Percentiles rank a stretch among this genome's conserved stretches.
Conservation (phyloP, 1,139 yeast species). For the Saccharomycopsis crataegensis region DNA sequence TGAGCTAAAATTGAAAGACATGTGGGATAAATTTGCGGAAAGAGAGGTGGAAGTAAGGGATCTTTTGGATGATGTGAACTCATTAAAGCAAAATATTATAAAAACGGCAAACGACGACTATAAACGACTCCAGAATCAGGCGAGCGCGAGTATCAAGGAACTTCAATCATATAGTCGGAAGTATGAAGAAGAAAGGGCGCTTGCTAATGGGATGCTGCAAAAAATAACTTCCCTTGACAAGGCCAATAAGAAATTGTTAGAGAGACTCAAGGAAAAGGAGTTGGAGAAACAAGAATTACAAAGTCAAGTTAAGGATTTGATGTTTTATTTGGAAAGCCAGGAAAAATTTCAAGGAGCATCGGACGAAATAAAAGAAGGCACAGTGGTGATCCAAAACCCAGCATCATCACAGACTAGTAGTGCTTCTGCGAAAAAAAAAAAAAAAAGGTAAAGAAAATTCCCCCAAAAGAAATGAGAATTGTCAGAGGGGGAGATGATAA, state of each 20-base stretch:
- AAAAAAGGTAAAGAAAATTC: conserved; percentile 13
- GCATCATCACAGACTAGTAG: conserved; percentile 6
- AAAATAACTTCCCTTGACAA: conserved; percentile 30
- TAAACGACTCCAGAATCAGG: neutral
- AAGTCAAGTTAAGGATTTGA: conserved; percentile 71
- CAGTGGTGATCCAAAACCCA: conserved; percentile 34
- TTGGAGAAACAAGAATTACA: conserved; percentile 43
- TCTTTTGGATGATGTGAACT: neutral
- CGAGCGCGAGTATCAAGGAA: neutral
- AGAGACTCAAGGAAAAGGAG: conserved; percentile 21
- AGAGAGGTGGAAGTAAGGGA: neutral
- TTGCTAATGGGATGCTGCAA: conserved; percentile 28
- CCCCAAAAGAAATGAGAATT: conserved; percentile 18
- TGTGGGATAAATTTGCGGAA: conserved; percentile 26
- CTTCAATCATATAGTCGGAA: conserved; percentile 26
- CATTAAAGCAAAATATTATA: conserved; percentile 25
- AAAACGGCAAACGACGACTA: too few relatives aligned
- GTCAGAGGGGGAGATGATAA: neutral
- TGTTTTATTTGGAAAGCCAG: conserved; percentile 73
- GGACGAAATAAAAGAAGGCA: conserved; percentile 67
- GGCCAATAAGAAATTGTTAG: conserved; percentile 18
- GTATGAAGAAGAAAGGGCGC: conserved; percentile 41
- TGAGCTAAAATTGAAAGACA: conserved; percentile 50
- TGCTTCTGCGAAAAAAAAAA: conserved; percentile 20
- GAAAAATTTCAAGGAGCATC: conserved; percentile 64